Percentiles rank a stretch among this genome's conserved stretches.
Conservation (phyloP, 768 basidiomycete genomes). For the Bullera alba region DNA sequence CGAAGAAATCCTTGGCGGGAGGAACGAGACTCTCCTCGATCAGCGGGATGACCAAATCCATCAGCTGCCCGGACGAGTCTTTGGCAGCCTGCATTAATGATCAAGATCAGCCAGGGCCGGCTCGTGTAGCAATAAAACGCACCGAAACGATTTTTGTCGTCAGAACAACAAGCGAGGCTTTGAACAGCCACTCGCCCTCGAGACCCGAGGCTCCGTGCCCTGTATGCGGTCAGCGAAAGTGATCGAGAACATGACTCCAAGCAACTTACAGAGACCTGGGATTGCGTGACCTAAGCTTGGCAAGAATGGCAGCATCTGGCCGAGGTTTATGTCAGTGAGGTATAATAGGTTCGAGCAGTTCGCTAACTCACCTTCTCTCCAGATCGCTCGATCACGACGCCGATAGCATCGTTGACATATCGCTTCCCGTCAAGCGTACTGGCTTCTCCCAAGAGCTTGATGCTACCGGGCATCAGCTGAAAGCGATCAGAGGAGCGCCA, state of each 20-base stretch:
- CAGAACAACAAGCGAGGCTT: constrained; percentile 40
- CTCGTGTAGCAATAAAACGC: constrained; percentile 1
- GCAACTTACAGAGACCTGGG: constrained; percentile 34
- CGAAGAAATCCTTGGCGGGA: constrained; percentile 44
- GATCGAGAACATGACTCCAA: not conserved
- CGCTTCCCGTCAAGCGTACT: constrained; percentile 40
- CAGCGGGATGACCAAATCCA: constrained; percentile 43
- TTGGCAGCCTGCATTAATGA: constrained; percentile 21
- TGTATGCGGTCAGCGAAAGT: not conserved
- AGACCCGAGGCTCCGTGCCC: constrained; percentile 38
- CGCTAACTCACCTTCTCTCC: constrained; percentile 27
- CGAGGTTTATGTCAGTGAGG: not conserved
- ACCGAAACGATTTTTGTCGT: constrained; percentile 38
- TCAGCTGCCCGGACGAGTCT: constrained; percentile 31
- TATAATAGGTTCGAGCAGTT: not conserved
- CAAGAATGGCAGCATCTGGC: constrained; percentile 35
- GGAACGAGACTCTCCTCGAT: constrained; percentile 42
- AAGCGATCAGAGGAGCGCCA: not conserved
- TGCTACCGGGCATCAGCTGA: constrained; percentile 9
- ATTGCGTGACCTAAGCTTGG: constrained; percentile 36
- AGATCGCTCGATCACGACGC: constrained; percentile 41
- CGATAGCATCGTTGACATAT: constrained; percentile 36
- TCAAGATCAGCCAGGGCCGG: constrained; percentile 1
- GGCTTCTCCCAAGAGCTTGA: constrained; percentile 35
- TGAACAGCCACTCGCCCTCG: constrained; percentile 46